These are phyloP conservation scores for Xylariomycetidae sp. DNA, from an alignment of 2,329 filamentous ascomycete species.

Conservation along the genomic window DNA sequence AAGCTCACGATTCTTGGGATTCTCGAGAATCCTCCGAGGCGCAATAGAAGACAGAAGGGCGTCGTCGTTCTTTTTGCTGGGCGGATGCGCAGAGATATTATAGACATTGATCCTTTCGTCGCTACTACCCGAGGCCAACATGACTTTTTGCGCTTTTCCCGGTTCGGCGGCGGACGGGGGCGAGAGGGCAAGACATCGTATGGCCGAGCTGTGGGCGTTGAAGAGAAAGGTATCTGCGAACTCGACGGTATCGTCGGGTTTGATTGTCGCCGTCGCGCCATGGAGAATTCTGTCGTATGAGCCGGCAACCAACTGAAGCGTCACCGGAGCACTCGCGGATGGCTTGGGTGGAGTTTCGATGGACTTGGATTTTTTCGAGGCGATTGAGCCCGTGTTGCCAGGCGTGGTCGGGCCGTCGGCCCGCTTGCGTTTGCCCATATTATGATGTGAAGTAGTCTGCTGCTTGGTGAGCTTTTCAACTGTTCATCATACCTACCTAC, in stretches of 20 bases:
- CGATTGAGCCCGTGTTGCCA: conserved; percentile 4
- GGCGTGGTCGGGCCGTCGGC: conserved; percentile 23
- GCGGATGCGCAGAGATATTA: conserved; percentile 70
- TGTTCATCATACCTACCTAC: too few species aligned
- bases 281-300: conserved; percentile 94
- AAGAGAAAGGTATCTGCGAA: conserved; percentile 96
- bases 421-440: conserved; percentile 49
- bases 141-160: conserved; percentile 71
- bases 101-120: conserved; percentile 96
- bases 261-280: conserved; percentile 75
- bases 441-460: conserved; percentile 3
- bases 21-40: conserved; percentile 73
- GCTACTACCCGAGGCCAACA: conserved; percentile 85
- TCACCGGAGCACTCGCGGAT: conserved; percentile 36
- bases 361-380: conserved; percentile 21
- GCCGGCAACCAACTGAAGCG: conserved; percentile 86
- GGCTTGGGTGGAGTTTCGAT: conserved; percentile 18
- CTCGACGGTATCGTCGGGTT: conserved; percentile 43
- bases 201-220: conserved; percentile 84
- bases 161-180: conserved; percentile 59
- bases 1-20: conserved; percentile 80
- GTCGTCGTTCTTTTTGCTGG: conserved; percentile 50
- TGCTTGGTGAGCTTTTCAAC: conserved; percentile 3
- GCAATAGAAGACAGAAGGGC: conserved; percentile 64
- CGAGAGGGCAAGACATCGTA: conserved; percentile 84